Percentiles rank a stretch among this genome's conserved stretches.
Evolutionary conservation across 2,329 filamentous ascomycete genomes (phyloP).

Genomic region (Phialocephala sp.): DNA sequence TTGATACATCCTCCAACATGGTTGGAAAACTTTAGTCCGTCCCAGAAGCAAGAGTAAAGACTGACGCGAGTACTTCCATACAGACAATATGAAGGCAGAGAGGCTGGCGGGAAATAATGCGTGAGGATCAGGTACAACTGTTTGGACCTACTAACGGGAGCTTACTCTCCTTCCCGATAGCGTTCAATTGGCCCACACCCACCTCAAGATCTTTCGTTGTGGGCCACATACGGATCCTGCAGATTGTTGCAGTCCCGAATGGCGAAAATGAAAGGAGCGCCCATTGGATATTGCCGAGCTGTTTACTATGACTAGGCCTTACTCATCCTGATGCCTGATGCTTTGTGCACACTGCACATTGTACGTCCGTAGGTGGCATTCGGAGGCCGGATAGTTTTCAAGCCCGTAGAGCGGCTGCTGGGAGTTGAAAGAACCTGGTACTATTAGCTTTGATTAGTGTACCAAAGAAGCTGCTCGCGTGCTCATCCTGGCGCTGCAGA

Average conservation of each 20-base stretch:
- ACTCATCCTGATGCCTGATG: not conserved
- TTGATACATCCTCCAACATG: conserved; percentile 26
- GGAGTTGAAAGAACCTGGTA: not conserved
- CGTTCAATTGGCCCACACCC: conserved; percentile 6
- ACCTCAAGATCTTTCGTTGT: not conserved
- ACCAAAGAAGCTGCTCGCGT: not conserved
- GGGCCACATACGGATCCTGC: not conserved
- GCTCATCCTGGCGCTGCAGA: not conserved
- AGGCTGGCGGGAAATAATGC: conserved; percentile 1
- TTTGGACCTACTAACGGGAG: conserved; percentile 4
- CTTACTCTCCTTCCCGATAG: not conserved
- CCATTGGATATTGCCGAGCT: not conserved
- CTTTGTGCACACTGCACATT: not conserved
- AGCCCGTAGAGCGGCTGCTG: not conserved
- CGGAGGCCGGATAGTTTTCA: conserved; percentile 4
- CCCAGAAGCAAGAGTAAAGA: conserved; percentile 2
- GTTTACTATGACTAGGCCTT: not conserved
- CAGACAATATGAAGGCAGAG: not conserved
- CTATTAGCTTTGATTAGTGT: not conserved
- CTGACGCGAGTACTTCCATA: not conserved
- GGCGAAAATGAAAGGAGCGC: conserved; percentile 2
- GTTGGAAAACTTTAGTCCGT: not conserved
- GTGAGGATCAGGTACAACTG: not conserved
- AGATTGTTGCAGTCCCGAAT: not conserved
- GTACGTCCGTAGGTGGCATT: not conserved